Base-by-base conservation (phyloP, 495 filamentous ascomycete species). In the Penicillium waksmanii region DNA sequence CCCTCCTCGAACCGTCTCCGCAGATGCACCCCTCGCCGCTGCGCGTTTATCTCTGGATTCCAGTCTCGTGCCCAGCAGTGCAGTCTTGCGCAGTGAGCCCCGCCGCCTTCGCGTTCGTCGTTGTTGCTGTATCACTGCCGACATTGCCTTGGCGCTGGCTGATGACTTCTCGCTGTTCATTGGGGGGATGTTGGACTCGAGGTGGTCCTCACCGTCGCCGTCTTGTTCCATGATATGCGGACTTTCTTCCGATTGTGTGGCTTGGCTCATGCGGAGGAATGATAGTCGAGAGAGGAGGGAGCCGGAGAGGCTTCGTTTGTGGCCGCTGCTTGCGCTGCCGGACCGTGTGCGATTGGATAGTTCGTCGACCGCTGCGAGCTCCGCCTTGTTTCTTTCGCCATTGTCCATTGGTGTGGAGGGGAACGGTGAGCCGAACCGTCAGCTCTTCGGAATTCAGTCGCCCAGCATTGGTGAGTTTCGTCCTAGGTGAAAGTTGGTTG, bases 51-150 rank as follows among this genome's bases (percentile, higher is more conserved):
- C 75, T 31, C 74, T 74, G 34, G 65, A 68, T 44, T 80, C 77
- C 11, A 79, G 61, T 17, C 89, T 84, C 47, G 89, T 84, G 5
- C 89, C 90, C 8, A 94, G 78, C 9, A 94, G 74, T 23, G 91
- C 91, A 3, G 90, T 89, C 63, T 94, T 95, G 43, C 91, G 80
- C 55, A 94, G 73, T 5, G 91, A 93, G 6, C 90, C 89, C 61
- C 89, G 87, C 44, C 93, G 87, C 56, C 87, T 85, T 23, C 92
- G 83, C 9, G 87, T 89, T 66, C 89, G 89, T 49, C 72, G 77
- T 54, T 89, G 86, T 58, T 89, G 86, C 60, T 88, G 84, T 13
- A 83, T 70, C 13, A 77, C 79, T 49, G 72, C 74, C 21, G 82
- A 77, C 79, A 85, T 82, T 57, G 85, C 79, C 63, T 84, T 74